Evolutionary conservation across 352 stramenopile genomes (phyloP), one percentile per base, ranked within the genome.

Genomic region (Pythium coloratum): DNA sequence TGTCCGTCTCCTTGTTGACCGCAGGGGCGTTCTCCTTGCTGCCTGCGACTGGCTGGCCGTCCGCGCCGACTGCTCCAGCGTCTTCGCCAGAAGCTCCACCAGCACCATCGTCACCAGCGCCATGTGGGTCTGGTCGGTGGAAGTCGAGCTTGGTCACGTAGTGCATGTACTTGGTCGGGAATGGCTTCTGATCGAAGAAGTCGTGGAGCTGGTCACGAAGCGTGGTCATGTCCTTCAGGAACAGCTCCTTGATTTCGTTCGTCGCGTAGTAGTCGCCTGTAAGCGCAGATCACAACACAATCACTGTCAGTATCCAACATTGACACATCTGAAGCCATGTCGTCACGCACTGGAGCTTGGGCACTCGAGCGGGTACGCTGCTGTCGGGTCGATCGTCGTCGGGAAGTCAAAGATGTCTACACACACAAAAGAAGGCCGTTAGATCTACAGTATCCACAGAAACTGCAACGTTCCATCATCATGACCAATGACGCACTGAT

Each of bases 131-230:
- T 3, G 86, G 86, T 33, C 84, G 87, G 64, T 86, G 73, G 56
- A 92, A 92, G 62, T 94, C 84, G 38, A 94, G 74, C 69, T 80
- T 82, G 63, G 86, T 94, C 40, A 94, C 86, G 74, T 88, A 94
- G 82, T 94, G 92, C 68, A 94, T 62, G 64, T 86, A 92, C 79
- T 92, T 92, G 64, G 84, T 91, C 14, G 82, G 80, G 64, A 94
- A 88, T 6, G 86, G 78, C 69, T 93, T 90, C 26, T 88, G 59
- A n/a, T 88, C 81, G 40, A 94, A 94, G 65, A 94, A 94, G 75
- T 89, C 78, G 47, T 68, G 44, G n/a, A 94, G 64, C 51, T 92
- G 80, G 20, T 85, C 75, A 7, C 86, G 86, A 47, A 92, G 55
- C 28, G 70, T 76, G 55, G 67, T 75, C 73, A 94, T 86, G 74